Evolutionary conservation across 2,329 filamentous ascomycete genomes (phyloP).

Genomic region (Dactylella cylindrospora): DNA sequence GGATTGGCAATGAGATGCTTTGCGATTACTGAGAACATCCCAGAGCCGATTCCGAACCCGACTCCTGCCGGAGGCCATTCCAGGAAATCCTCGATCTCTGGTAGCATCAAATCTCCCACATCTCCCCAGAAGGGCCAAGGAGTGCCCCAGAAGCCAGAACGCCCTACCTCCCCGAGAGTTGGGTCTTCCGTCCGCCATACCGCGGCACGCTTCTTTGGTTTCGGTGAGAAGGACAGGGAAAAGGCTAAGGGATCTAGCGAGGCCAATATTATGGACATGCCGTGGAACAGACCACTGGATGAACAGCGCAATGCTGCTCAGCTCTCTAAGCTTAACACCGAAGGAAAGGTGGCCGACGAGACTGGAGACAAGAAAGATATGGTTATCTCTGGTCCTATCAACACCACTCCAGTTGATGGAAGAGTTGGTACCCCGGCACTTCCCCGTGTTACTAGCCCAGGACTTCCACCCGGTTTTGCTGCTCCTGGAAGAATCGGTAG

Average conservation of each 20-base stretch:
- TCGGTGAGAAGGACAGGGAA: conserved; percentile 38
- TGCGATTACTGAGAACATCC: conserved; percentile 34
- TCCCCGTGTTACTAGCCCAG: conserved; percentile 31
- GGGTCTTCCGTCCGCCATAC: conserved; percentile 35
- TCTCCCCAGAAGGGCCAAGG: conserved; percentile 25
- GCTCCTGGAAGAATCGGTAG: conserved; percentile 38
- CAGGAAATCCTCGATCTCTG: conserved; percentile 37
- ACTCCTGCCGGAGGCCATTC: conserved; percentile 27
- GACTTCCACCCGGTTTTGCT: conserved; percentile 9
- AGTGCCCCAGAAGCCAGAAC: conserved; percentile 31
- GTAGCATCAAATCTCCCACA: conserved; percentile 35
- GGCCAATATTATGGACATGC: conserved; percentile 44
- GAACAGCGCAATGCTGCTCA: conserved; percentile 20
- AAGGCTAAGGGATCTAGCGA: conserved; percentile 21
- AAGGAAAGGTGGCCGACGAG: conserved; percentile 12
- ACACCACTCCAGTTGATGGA: conserved; percentile 37
- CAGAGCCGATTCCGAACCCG: conserved; percentile 13
- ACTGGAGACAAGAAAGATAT: conserved; percentile 36
- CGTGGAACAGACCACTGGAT: conserved; percentile 38
- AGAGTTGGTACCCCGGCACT: conserved; percentile 38
- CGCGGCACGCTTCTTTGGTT: conserved; percentile 38
- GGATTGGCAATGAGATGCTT: conserved; percentile 65
- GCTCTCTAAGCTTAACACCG: conserved; percentile 1
- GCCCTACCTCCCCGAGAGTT: conserved; percentile 36
- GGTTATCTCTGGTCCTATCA: conserved; percentile 42